Base-by-base conservation (phyloP, 106 monocot species). In the Xerophyta viscosa region DNA sequence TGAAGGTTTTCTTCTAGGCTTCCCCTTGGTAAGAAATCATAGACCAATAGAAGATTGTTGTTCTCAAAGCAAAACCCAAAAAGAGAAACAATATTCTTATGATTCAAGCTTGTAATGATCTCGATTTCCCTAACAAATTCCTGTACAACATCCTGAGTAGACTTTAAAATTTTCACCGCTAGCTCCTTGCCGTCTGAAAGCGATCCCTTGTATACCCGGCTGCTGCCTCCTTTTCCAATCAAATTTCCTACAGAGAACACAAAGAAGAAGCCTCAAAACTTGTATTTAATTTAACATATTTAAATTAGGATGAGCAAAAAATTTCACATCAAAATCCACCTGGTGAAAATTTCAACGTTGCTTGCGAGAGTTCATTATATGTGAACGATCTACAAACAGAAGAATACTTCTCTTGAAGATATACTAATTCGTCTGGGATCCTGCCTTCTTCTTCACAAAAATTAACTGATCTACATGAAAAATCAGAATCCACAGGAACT, bases 201-300 rank as follows among this genome's bases (percentile, higher is more conserved):
- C 42, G 44, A 24, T 1, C 85, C 81, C 68, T 48, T 81, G 45
- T 78, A 91, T 41, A 91, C 91, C 17, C 27, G 41, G 64, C 91
- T 81, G 58, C 52, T 78, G 17, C 91, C 85, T 30, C 91, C 91
- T 42, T 70, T 81, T 14, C 91, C 91, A 13, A 85, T 69, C 37
- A 85, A 61, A 21, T 66, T 77, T 8, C 67, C 89, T 89, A 65
- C 44, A 66, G 14, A 24, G 37, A 46, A 46, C 46, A 46, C 20
- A 17, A 39, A 39, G 15, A 39, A 12, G 39, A n/a, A n/a, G 39
- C 2, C 39, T 39, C 39, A 39, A 15, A 12, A 39, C 1, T 39
- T 2, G 15, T 3, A 1, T 8, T n/a, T n/a, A n/a, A n/a, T n/a
- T n/a, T n/a, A n/a, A n/a, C n/a, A n/a, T n/a, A n/a, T n/a, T n/a